phyloP scores from a whole-genome alignment of 2,329 filamentous ascomycete species.

The Nothophoma quercina region DNA sequence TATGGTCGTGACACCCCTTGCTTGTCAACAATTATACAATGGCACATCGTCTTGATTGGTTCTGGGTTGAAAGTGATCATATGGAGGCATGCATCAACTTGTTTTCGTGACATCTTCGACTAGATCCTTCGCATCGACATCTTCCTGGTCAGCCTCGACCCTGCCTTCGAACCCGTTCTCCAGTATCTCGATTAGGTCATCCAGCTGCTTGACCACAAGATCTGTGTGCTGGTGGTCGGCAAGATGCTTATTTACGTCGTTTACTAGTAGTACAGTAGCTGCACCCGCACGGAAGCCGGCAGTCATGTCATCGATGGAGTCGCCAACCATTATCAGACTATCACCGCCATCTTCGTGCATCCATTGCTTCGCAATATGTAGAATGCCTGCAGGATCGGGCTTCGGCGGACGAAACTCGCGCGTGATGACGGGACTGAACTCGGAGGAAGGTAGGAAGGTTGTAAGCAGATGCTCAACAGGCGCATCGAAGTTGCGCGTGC shows the following conservation, averaged over 20 bases:
- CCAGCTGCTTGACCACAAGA: constrained; percentile 71
- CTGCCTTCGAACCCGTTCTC: constrained; percentile 75
- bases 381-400: constrained; percentile 84
- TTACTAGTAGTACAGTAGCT: constrained; percentile 86
- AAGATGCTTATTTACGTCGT: constrained; percentile 78
- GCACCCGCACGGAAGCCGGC: constrained; percentile 84
- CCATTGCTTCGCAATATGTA: constrained; percentile 85
- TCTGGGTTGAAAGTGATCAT: neutral
- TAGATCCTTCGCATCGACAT: constrained; percentile 33
- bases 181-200: constrained; percentile 78
- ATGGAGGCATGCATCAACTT: neutral
- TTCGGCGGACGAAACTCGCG: constrained; percentile 85
- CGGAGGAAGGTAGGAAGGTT: constrained; percentile 73
- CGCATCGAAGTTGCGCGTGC: constrained; percentile 87
- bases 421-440: constrained; percentile 82
- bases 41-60: neutral
- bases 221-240: constrained; percentile 78
- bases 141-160: constrained; percentile 36
- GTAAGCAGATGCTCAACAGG: constrained; percentile 77
- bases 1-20: constrained; percentile 3
- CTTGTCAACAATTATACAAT: constrained; percentile 5
- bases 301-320: constrained; percentile 89
- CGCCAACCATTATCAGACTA: constrained; percentile 62
- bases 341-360: constrained; percentile 55
- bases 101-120: constrained; percentile 25